phyloP scores from a whole-genome alignment of 768 basidiomycete species.

The Russula compacta region DNA sequence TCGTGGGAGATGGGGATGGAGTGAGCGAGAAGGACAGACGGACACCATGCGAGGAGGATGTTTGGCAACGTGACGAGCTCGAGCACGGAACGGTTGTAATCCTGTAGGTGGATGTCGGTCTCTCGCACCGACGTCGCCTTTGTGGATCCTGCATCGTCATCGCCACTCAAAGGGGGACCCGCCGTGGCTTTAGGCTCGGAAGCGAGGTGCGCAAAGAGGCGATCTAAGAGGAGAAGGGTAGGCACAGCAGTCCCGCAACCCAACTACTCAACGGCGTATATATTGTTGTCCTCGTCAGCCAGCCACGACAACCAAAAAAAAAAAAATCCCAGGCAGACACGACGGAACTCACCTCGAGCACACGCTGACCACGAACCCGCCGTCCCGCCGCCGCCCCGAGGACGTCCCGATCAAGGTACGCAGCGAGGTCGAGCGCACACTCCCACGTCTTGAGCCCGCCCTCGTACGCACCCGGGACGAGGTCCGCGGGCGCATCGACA shows the following conservation, averaged over 20 bases:
- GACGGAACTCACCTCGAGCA: slow-evolving; percentile 56
- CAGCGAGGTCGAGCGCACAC: slow-evolving; percentile 80
- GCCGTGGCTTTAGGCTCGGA: background rate
- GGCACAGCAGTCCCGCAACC: slow-evolving; percentile 93
- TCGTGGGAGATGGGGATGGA: background rate
- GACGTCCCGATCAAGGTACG: slow-evolving; percentile 39
- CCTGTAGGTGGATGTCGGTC: slow-evolving; percentile 72
- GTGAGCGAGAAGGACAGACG: slow-evolving; percentile 24
- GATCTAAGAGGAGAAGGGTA: slow-evolving; percentile 58
- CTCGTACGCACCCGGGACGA: slow-evolving; percentile 89
- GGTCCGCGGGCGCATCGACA: slow-evolving; percentile 77
- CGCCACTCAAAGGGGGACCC: background rate
- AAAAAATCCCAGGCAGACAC: background rate
- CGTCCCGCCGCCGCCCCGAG: slow-evolving; percentile 23
- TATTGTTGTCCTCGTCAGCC: background rate
- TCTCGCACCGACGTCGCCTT: slow-evolving; percentile 15
- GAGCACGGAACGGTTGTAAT: slow-evolving; percentile 80
- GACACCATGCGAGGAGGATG: slow-evolving; percentile 74
- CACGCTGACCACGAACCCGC: slow-evolving; percentile 37
- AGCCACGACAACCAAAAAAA: background rate
- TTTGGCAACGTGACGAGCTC: slow-evolving; percentile 76
- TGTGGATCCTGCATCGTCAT: background rate
- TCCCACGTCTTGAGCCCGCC: slow-evolving; percentile 99
- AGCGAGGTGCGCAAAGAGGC: slow-evolving; percentile 38
- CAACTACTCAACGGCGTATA: slow-evolving; percentile 40